phyloP scores from a whole-genome alignment of 352 stramenopile species.

The Globisporangium mamillatum region DNA sequence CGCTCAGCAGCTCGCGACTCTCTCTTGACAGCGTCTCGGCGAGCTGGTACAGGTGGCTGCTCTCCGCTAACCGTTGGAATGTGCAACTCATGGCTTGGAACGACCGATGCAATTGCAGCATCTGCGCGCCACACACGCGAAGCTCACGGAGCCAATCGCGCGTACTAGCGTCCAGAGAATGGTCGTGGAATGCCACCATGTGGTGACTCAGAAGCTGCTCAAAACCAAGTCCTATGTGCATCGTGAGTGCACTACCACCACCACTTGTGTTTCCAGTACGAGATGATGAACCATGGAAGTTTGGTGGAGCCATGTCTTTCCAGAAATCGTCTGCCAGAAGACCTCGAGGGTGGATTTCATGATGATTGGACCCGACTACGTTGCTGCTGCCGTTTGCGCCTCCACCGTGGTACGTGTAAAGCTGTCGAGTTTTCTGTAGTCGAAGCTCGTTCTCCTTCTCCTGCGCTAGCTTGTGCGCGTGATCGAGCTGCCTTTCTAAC shows the following conservation, averaged over 20 bases:
- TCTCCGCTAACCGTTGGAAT: slow-evolving; percentile 52
- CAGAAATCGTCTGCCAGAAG: slow-evolving; percentile 55
- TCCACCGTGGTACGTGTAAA: slow-evolving; percentile 32
- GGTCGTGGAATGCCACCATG: slow-evolving; percentile 47
- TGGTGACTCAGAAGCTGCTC: slow-evolving; percentile 54
- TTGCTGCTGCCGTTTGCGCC: neutral
- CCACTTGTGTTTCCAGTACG: neutral
- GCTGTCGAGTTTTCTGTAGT: slow-evolving; percentile 47
- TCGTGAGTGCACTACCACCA: slow-evolving; percentile 32
- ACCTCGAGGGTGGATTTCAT: neutral
- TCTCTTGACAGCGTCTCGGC: slow-evolving; percentile 48
- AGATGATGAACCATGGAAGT: neutral
- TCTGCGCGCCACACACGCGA: slow-evolving; percentile 43
- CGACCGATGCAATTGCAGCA: slow-evolving; percentile 52
- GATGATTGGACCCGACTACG: neutral
- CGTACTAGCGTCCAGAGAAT: slow-evolving; percentile 48
- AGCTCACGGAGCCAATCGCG: slow-evolving; percentile 64
- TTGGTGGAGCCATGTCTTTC: slow-evolving; percentile 36
- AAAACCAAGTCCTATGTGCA: slow-evolving; percentile 55
- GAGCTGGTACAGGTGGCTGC: slow-evolving; percentile 59
- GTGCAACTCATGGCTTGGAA: slow-evolving; percentile 58
- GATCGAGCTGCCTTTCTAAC: slow-evolving; percentile 65
- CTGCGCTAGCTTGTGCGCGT: slow-evolving; percentile 36
- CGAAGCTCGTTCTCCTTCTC: slow-evolving; percentile 62
- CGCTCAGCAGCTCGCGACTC: slow-evolving; percentile 40